phyloP scores from a whole-genome alignment of 1,284 basidiomycete species.

The Mycena sp. region DNA sequence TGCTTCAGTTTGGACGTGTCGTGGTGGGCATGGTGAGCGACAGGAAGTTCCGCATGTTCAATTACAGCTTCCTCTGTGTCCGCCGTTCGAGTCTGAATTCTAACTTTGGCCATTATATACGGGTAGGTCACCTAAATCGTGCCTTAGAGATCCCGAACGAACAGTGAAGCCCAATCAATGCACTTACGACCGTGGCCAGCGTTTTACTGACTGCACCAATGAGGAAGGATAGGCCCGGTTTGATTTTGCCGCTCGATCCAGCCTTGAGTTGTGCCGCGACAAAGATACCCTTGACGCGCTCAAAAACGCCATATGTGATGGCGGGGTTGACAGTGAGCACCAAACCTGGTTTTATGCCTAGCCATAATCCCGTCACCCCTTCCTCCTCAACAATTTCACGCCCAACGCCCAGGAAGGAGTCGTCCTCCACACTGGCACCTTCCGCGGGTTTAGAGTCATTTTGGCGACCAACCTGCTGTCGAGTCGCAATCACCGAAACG shows the following conservation, averaged over 20 bases:
- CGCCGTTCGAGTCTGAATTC: conserved; percentile 87
- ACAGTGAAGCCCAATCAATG: conserved; percentile 8
- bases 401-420: conserved; percentile 83
- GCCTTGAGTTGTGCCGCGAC: conserved; percentile 62
- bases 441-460: conserved; percentile 30
- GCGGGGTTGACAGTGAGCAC: conserved; percentile 97
- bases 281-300: conserved; percentile 85
- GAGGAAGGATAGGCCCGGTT: conserved; percentile 61
- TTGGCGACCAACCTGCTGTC: conserved; percentile 87
- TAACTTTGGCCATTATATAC: conserved; percentile 97
- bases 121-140: conserved; percentile 82
- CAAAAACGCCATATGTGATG: conserved; percentile 97
- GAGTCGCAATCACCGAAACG: conserved; percentile 96
- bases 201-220: conserved; percentile 97
- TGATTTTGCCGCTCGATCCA: conserved; percentile 44
- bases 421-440: conserved; percentile 52
- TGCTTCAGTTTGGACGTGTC: conserved; percentile 54
- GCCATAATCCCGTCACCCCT: conserved; percentile 92
- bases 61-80: conserved; percentile 60
- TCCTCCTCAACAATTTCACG: conserved; percentile 93
- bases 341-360: conserved; percentile 91
- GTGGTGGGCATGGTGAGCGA: conserved; percentile 48
- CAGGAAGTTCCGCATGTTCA: conserved; percentile 45
- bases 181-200: conserved; percentile 90
- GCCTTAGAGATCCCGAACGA: background rate